phyloP scores from a whole-genome alignment of 1,284 basidiomycete species.

The Papiliotrema terrestris region DNA sequence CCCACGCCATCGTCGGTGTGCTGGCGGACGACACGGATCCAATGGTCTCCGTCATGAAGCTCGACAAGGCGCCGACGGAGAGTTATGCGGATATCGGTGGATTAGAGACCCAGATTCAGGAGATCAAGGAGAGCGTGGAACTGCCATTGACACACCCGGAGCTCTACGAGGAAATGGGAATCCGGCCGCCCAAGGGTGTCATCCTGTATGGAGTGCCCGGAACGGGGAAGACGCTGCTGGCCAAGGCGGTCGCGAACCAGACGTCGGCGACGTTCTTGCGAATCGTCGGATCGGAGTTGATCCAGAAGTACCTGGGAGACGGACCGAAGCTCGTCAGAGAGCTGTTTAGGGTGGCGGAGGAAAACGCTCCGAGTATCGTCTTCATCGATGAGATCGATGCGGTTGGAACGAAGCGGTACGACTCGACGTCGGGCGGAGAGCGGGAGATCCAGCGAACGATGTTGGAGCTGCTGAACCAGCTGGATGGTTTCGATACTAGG shows the following conservation, averaged over 20 bases:
- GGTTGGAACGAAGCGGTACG: conserved; percentile 94
- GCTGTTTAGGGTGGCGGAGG: conserved; percentile 93
- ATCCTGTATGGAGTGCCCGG: conserved; percentile 98
- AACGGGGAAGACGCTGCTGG: conserved; percentile 96
- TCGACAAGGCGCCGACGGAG: conserved; percentile 97
- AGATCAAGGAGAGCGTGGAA: conserved; percentile 99
- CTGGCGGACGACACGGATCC: conserved; percentile 96
- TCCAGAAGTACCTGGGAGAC: conserved; percentile 98
- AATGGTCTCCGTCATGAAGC: conserved; percentile 97
- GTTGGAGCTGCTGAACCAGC: conserved; percentile 95
- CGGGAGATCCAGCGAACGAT: conserved; percentile 99
- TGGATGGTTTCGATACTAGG: conserved; percentile 98
- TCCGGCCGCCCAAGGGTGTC: conserved; percentile 97
- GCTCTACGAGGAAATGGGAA: conserved; percentile 99
- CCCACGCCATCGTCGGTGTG: conserved; percentile 90
- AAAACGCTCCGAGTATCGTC: conserved; percentile 95
- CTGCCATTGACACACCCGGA: conserved; percentile 97
- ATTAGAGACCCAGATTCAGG: conserved; percentile 93
- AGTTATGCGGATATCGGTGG: conserved; percentile 99
- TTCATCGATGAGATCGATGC: conserved; percentile 99
- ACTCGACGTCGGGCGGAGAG: conserved; percentile 95
- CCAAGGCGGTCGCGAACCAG: conserved; percentile 98
- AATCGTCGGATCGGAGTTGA: conserved; percentile 95
- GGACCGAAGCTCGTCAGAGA: conserved; percentile 99
- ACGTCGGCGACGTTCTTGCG: conserved; percentile 98